Evolutionary conservation across 2,329 filamentous ascomycete species (phyloP).

Genomic region (Ustulina deusta): DNA sequence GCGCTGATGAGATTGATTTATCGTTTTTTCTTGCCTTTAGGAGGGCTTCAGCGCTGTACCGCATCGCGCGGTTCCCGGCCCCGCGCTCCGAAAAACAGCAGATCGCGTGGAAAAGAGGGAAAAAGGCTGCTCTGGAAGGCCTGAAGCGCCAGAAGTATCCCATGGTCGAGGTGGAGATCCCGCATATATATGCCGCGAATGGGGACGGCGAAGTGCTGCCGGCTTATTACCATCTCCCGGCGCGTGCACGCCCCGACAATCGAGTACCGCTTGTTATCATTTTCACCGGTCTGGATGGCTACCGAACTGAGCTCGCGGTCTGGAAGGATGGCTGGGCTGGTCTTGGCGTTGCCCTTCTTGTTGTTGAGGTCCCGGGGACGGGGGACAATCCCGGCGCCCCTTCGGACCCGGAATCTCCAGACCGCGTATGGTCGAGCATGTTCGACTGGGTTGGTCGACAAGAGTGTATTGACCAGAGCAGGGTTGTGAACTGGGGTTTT

Average conservation of each 20-base stretch:
- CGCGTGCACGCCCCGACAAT: slow-evolving; percentile 35
- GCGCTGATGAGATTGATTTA: background rate
- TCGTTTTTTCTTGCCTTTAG: slow-evolving; percentile 31
- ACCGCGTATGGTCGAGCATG: slow-evolving; percentile 65
- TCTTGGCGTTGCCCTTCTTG: slow-evolving; percentile 61
- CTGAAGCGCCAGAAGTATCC: slow-evolving; percentile 46
- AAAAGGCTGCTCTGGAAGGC: slow-evolving; percentile 48
- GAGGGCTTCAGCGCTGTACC: slow-evolving; percentile 51
- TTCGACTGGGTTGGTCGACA: slow-evolving; percentile 66
- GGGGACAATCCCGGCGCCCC: slow-evolving; percentile 65
- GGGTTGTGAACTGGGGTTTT: slow-evolving; percentile 67
- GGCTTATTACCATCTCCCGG: slow-evolving; percentile 49
- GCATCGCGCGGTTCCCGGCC: slow-evolving; percentile 53
- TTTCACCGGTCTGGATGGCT: slow-evolving; percentile 49
- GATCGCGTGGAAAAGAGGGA: slow-evolving; percentile 48
- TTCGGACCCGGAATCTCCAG: slow-evolving; percentile 60
- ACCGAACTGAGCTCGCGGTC: slow-evolving; percentile 52
- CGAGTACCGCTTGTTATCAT: slow-evolving; percentile 47
- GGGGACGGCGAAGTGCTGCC: slow-evolving; percentile 46
- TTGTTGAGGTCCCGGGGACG: slow-evolving; percentile 69
- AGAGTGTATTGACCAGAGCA: slow-evolving; percentile 59
- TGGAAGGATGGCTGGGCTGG: slow-evolving; percentile 52
- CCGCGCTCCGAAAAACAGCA: slow-evolving; percentile 49
- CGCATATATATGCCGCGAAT: slow-evolving; percentile 45
- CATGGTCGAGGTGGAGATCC: slow-evolving; percentile 48